Evolutionary conservation across 78 protist species (phyloP), one percentile per base, ranked within the genome.

Genomic region (Polysphondylium violaceum): DNA sequence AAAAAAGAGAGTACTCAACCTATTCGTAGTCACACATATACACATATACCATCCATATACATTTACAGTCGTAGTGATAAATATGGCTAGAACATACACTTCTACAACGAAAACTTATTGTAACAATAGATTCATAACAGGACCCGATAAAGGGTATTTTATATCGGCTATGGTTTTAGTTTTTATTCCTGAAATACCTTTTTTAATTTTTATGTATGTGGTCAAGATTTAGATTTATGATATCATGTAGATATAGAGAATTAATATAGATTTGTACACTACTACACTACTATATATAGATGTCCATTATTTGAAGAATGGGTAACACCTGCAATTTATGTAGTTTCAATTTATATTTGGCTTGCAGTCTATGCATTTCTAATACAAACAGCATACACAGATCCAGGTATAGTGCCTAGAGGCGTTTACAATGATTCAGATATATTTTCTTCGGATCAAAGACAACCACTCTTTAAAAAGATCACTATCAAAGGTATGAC

Each of bases 271-370:
- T 21, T 9, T 69, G 23, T 4, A 69, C 2, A 4, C 47, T 5
- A 50, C 21, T 17, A 40, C n/a, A 29, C 9, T 29, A 8, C 9
- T n/a, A 41, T 29, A 56, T 25, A 35, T 47, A 81, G 89, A 60
- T 81, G 89, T n/a, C 89, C 76, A n/a, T 68, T 81, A 68, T 81
- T 81, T 81, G 77, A 41, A 68, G 76, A 81, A 81, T 81, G 74
- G 74, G 41, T 81, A 5, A 51, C 76, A 29, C 68, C 78, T 17
- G 89, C 78, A 17, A 81, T 81, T 19, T 81, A 81, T 41, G 73
- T 60, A 12, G 29, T 81, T 27, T 81, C 89, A 61, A 81, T 81
- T 17, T 81, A 43, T 43, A 44, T 77, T 59, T 88, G 93, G 93
- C 14, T 75, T 29, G n/a, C 63, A 11, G 4, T 60, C 14, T 88